Base-by-base conservation (phyloP, 345 rosid species). In the Murraya paniculata region DNA sequence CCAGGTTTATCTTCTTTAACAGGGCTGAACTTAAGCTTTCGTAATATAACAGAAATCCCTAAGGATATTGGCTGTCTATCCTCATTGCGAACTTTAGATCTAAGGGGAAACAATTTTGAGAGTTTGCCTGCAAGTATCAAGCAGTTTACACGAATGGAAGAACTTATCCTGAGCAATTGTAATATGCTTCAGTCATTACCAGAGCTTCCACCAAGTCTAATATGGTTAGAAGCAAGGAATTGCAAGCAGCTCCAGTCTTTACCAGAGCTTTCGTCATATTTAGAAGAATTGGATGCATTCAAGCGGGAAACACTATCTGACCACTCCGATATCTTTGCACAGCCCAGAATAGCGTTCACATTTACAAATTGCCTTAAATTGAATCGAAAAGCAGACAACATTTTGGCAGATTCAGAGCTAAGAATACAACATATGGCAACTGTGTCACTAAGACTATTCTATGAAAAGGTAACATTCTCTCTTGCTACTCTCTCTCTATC, bases 71-170 rank as follows among this genome's bases (percentile, higher is more conserved):
- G 67, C 0, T 7, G 22, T 64, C 38, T 64, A 10, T 64, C 67
- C 67, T 30, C 67, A 16, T 30, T 30, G 10, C 38, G 8, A 28
- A 0, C 8, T 2, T 64, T 64, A 30, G 7, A 64, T 6, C 67
- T 66, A 21, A 21, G 18, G 16, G 50, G 70, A 66, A 66, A 66
- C n/a, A 66, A 22, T 22, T 66, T 66, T 36, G 50, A 0, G 18
- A 66, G 50, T n/a, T 19, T 66, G 36, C 70, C 70, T 21, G 24
- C 48, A 22, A 66, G 70, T 66, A 66, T 66, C 69, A 65, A 65
- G 45, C 25, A 65, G 22, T 36, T 65, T 36, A 30, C 69, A 33
- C n/a, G 0, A 16, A 2, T 65, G 45, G 35, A 21, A 65, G 35
- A 33, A 4, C 24, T 65, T 33, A 16, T 11, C 69, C 36, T 65